These are phyloP conservation scores for Biscogniauxia marginata DNA, from an alignment of 2,329 filamentous ascomycete species.

Conservation along the genomic window DNA sequence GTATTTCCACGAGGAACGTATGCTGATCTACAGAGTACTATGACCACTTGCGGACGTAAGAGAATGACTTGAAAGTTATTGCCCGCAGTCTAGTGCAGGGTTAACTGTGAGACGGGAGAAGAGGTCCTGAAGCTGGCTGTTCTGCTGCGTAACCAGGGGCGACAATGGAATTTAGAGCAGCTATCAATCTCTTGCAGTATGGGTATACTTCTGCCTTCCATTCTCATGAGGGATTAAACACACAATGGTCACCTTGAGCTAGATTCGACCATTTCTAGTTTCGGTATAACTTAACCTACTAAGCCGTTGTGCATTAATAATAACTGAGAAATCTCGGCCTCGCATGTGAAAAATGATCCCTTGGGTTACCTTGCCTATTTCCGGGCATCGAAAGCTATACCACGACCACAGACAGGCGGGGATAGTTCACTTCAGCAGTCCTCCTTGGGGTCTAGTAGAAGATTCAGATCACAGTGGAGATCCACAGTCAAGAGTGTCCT, in stretches of 20 bases:
- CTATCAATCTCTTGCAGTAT: background rate
- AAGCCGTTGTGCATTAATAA: background rate
- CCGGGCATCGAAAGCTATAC: background rate
- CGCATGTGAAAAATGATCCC: background rate
- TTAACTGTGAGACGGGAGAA: background rate
- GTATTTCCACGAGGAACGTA: background rate
- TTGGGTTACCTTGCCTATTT: background rate
- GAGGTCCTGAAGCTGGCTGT: background rate
- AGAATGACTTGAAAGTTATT: background rate
- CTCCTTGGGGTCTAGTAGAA: no score
- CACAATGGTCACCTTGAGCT: background rate
- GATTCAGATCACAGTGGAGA: no score
- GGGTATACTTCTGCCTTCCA: background rate
- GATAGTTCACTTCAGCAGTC: background rate
- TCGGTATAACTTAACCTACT: background rate
- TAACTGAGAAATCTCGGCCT: no score
- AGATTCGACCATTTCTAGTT: background rate
- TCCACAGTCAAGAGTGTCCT: no score
- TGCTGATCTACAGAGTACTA: background rate
- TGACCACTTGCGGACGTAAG: background rate
- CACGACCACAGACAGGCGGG: no score
- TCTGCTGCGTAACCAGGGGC: slow-evolving; percentile 15
- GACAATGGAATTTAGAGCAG: background rate
- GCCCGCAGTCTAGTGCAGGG: background rate
- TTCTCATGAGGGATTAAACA: background rate